phyloP scores from a whole-genome alignment of 2,329 filamentous ascomycete genomes.

The Pseudogymnoascus sp. region DNA sequence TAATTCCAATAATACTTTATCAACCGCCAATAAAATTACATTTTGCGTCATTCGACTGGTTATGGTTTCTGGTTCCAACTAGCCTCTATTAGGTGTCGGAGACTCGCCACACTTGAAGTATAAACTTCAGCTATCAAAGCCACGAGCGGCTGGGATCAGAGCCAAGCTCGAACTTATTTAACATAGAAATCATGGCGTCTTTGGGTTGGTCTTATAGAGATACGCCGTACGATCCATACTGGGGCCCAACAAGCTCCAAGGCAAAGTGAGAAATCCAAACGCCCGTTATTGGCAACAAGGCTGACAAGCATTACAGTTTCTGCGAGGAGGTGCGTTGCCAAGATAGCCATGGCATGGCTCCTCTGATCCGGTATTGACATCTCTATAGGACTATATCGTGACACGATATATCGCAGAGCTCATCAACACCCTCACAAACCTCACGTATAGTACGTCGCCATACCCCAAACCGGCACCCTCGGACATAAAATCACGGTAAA shows the following conservation, averaged over 20 bases:
- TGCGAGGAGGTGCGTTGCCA: slow-evolving; percentile 28
- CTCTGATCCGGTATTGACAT: not conserved
- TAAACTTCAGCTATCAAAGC: not conserved
- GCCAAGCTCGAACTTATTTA: not conserved
- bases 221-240: slow-evolving; percentile 24
- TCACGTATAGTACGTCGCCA: slow-evolving; percentile 39
- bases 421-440: slow-evolving; percentile 47
- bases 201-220: slow-evolving; percentile 22
- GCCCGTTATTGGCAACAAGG: not conserved
- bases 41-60: not conserved
- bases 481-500: not conserved
- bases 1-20: not conserved
- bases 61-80: not conserved
- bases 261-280: slow-evolving; percentile 23
- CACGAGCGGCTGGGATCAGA: not conserved
- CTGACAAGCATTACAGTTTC: slow-evolving; percentile 23
- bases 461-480: not conserved
- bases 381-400: slow-evolving; percentile 45
- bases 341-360: slow-evolving; percentile 20
- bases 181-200: slow-evolving; percentile 2
- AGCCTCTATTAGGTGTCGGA: not conserved
- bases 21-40: not conserved
- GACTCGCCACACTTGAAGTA: not conserved
- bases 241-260: slow-evolving; percentile 24
- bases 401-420: slow-evolving; percentile 48